Conservation (phyloP, 805 yeast genomes). For the Ogataea populi-albae region DNA sequence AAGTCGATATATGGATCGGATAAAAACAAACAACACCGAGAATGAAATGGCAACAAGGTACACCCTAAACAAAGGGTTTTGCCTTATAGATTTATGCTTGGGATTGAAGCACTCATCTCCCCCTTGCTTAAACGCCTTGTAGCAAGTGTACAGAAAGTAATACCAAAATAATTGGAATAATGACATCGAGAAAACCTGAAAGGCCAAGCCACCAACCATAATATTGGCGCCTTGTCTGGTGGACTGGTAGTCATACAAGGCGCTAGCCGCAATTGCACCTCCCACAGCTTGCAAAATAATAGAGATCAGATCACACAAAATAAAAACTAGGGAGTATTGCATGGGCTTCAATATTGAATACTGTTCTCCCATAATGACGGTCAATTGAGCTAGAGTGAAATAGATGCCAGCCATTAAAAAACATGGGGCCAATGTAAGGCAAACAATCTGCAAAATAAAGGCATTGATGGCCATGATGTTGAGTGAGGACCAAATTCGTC, state of each 20-base stretch:
- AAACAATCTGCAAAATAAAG: slow-evolving; percentile 62
- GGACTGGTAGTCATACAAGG: slow-evolving; percentile 27
- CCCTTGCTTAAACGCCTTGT: slow-evolving; percentile 17
- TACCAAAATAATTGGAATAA: slow-evolving; percentile 48
- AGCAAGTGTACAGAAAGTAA: slow-evolving; percentile 42
- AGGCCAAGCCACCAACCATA: slow-evolving; percentile 71
- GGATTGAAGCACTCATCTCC: slow-evolving; percentile 33
- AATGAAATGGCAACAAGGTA: slow-evolving; percentile 42
- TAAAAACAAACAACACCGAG: slow-evolving; percentile 49
- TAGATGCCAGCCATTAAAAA: slow-evolving; percentile 83
- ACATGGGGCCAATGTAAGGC: slow-evolving; percentile 77
- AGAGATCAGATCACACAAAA: slow-evolving; percentile 63
- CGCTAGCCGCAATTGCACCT: slow-evolving; percentile 65
- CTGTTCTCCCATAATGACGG: slow-evolving; percentile 57
- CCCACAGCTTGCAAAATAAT: slow-evolving; percentile 72
- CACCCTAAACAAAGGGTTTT: slow-evolving; percentile 33
- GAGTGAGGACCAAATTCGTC: slow-evolving; percentile 49
- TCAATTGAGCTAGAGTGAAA: slow-evolving; percentile 62
- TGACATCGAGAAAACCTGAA: slow-evolving; percentile 66
- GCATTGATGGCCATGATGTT: slow-evolving; percentile 34
- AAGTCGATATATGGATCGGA: slow-evolving; percentile 67
- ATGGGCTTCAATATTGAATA: slow-evolving; percentile 54
- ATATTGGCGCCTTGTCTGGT: slow-evolving; percentile 47
- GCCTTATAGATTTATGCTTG: slow-evolving; percentile 32
- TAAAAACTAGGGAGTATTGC: slow-evolving; percentile 61